phyloP scores from a whole-genome alignment of 768 basidiomycete species.

The Erythrobasidium yunnanense region DNA sequence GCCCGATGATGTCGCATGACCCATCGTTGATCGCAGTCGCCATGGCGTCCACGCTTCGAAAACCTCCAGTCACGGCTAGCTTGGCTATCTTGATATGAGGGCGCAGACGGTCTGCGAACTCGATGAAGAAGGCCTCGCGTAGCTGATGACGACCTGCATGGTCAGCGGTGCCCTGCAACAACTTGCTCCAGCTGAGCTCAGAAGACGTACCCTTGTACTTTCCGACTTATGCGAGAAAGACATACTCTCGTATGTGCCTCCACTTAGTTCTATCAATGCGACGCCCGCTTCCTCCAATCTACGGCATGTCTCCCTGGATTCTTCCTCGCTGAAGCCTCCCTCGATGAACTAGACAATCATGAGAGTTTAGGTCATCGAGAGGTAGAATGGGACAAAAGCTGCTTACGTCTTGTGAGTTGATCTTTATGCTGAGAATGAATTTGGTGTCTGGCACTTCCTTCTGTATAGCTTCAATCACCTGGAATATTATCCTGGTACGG shows the following conservation, averaged over 20 bases:
- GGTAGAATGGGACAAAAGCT: background rate
- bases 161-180: no score
- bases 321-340: slow-evolving; percentile 41
- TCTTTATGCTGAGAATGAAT: slow-evolving; percentile 36
- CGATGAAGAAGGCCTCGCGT: slow-evolving; percentile 27
- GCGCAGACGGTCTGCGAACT: slow-evolving; percentile 37
- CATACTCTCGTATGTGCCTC: slow-evolving; percentile 33
- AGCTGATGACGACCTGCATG: no score
- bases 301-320: slow-evolving; percentile 39
- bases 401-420: slow-evolving; percentile 33
- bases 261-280: slow-evolving; percentile 45
- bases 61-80: slow-evolving; percentile 40
- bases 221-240: slow-evolving; percentile 38
- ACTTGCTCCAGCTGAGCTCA: no score
- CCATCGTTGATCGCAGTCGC: slow-evolving; percentile 35
- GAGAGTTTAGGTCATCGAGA: background rate
- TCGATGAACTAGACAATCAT: slow-evolving; percentile 28
- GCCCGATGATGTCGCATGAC: slow-evolving; percentile 36
- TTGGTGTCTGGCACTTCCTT: slow-evolving; percentile 24
- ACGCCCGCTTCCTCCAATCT: slow-evolving; percentile 42
- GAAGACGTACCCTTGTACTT: slow-evolving; percentile 36
- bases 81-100: slow-evolving; percentile 36
- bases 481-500: slow-evolving; percentile 40
- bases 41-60: slow-evolving; percentile 38
- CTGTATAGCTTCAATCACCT: slow-evolving; percentile 40